phyloP scores from a whole-genome alignment of 257 asterid genomes.

The Echites panduratus region DNA sequence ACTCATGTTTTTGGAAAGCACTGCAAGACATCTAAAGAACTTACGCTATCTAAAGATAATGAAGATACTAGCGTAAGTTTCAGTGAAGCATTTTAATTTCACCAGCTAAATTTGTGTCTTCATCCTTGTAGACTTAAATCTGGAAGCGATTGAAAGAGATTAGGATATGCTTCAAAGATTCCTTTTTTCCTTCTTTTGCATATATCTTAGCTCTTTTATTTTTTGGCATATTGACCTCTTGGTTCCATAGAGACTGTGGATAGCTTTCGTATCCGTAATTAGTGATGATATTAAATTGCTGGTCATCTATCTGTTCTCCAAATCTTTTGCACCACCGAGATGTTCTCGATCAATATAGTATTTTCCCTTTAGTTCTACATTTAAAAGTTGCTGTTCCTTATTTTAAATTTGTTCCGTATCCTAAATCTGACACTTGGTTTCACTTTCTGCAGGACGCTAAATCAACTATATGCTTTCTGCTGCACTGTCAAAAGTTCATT shows the following conservation, averaged over 20 bases:
- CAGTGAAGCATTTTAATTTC: not conserved
- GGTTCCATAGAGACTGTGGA: not conserved
- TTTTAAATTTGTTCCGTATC: not conserved
- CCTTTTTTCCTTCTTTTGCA: not conserved
- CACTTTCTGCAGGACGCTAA: slow-evolving; percentile 56
- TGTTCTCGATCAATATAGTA: not conserved
- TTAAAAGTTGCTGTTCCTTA: not conserved
- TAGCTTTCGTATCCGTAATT: not conserved
- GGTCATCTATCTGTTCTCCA: not conserved
- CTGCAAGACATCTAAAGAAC: not conserved
- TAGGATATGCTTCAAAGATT: not conserved
- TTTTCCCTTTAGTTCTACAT: not conserved
- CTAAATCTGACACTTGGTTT: slow-evolving; percentile 13
- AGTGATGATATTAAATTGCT: not conserved
- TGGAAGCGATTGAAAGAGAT: not conserved
- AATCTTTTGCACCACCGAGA: not conserved
- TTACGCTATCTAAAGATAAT: not conserved
- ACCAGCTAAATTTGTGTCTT: not conserved
- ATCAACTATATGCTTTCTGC: slow-evolving; percentile 70
- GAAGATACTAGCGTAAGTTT: not conserved
- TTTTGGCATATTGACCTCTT: not conserved
- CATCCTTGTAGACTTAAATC: not conserved
- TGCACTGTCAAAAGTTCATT: slow-evolving; percentile 79
- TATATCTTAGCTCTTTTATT: not conserved
- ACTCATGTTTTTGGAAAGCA: not conserved